Base-by-base conservation (phyloP, 257 asterid genomes). In the Nemophila menziesii region DNA sequence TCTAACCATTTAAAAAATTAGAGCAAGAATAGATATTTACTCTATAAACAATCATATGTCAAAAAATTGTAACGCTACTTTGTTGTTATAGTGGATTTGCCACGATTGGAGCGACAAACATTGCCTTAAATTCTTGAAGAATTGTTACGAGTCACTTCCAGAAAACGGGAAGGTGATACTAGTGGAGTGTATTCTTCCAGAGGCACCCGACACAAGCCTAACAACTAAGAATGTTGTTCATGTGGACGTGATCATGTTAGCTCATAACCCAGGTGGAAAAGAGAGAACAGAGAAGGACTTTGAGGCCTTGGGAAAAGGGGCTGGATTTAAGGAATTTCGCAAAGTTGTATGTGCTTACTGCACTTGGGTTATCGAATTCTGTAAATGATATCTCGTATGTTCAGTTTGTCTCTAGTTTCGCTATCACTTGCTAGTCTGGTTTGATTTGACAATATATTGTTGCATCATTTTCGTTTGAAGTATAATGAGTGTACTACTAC, bases 201-300 rank as follows among this genome's bases (percentile, higher is more conserved):
- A 89, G 58, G 71, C 51, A 5, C 94, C 95, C 11, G 87, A 75
- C 44, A 60, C 33, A 2, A 74, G 78, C 13, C 64, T 56, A 16
- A 38, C 76, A 11, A 87, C 90, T 0, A 53, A 66, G 55, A 76
- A 71, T 42, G 75, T 66, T 12, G 75, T 74, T 23, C 95, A 84
- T 33, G 56, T 78, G 4, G 96, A 89, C 47, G 80, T 80, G 2
- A 67, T 80, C 3, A 84, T 89, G 98, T 50, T 84, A 53, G 96
- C 94, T 33, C 92, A 78, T 49, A 78, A 76, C 43, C 93, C 94
- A 0, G 95, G 98, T 21, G 98, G 98, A 7, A 89, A 80, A 53
- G 98, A 89, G 62, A 78, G 98, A 80, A 84, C 98, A 6, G 87
- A 78, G 34, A 78, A 66, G 63, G 98, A 89, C 43, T 89, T 84